Percentiles rank a stretch among this genome's conserved stretches.
phyloP scores from a whole-genome alignment of 495 filamentous ascomycete species.

The Xylaria intraflava region DNA sequence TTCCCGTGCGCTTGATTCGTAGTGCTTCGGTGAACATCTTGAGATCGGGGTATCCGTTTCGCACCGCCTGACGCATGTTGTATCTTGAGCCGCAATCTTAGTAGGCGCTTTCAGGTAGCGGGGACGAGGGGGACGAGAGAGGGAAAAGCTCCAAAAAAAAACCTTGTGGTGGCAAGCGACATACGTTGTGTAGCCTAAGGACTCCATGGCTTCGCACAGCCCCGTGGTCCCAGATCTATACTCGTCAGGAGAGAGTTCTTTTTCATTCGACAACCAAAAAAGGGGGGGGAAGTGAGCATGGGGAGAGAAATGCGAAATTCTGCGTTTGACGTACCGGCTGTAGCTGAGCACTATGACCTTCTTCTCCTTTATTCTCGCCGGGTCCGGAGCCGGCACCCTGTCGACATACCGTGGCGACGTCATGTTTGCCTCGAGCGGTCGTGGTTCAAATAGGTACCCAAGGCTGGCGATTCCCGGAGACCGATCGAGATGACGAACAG shows the following conservation, averaged over 20 bases:
- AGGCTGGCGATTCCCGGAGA: no score
- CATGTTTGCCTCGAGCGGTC: not conserved
- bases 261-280: not conserved
- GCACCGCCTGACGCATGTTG: slow-evolving; percentile 1
- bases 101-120: not conserved
- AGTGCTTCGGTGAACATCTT: slow-evolving; percentile 6
- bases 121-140: not conserved
- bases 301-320: not conserved
- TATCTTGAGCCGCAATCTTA: not conserved
- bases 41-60: slow-evolving; percentile 6
- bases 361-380: slow-evolving; percentile 7
- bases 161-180: not conserved
- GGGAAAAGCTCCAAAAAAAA: not conserved
- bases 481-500: not conserved
- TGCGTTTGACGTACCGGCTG: slow-evolving; percentile 7
- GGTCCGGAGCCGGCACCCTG: slow-evolving; percentile 1
- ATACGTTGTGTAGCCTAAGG: not conserved
- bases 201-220: slow-evolving; percentile 5
- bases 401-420: slow-evolving; percentile 10
- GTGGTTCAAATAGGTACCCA: no score
- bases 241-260: not conserved
- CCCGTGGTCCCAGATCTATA: slow-evolving; percentile 6
- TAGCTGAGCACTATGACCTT: slow-evolving; percentile 12
- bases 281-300: not conserved
- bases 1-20: not conserved